A percentile compares a stretch with the other conserved stretches of the same genome.
These are phyloP conservation scores for Carex myosuroides DNA, from an alignment of 176 grass and related monocot genomes.

Conservation along the genomic window DNA sequence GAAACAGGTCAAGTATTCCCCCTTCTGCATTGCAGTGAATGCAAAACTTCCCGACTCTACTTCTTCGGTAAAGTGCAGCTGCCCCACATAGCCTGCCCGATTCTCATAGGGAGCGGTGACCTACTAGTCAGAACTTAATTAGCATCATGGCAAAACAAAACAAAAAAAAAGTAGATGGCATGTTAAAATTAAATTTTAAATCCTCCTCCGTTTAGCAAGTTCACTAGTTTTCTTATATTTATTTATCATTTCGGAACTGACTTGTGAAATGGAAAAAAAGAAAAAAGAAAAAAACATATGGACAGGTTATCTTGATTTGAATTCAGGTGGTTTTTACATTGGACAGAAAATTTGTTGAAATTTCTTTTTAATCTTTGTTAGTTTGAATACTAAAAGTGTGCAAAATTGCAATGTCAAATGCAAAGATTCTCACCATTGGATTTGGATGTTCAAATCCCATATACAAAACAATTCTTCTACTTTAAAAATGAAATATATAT, in stretches of 20 bases:
- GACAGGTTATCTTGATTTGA: neutral
- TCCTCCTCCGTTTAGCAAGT: too few species aligned
- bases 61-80: conserved; percentile 50
- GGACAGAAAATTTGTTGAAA: neutral
- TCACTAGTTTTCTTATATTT: too few species aligned
- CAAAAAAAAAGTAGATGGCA: too few species aligned
- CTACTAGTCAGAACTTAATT: conserved; percentile 19
- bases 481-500: neutral
- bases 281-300: neutral
- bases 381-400: neutral
- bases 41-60: conserved; percentile 65
- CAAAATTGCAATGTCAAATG: neutral
- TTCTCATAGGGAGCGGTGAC: conserved; percentile 57
- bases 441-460: too few species aligned
- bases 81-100: conserved; percentile 34
- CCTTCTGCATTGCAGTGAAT: conserved; percentile 50
- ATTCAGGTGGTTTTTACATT: neutral
- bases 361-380: neutral
- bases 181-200: too few species aligned
- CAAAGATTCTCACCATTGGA: neutral
- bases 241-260: too few species aligned
- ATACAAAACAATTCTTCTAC: neutral
- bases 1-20: conserved; percentile 63
- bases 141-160: too few species aligned
- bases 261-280: too few species aligned